Percentiles rank a stretch among this genome's conserved stretches.
These are phyloP conservation scores for Halophytophthora polymorphica DNA, from an alignment of 352 stramenopile genomes.

Conservation along the genomic window DNA sequence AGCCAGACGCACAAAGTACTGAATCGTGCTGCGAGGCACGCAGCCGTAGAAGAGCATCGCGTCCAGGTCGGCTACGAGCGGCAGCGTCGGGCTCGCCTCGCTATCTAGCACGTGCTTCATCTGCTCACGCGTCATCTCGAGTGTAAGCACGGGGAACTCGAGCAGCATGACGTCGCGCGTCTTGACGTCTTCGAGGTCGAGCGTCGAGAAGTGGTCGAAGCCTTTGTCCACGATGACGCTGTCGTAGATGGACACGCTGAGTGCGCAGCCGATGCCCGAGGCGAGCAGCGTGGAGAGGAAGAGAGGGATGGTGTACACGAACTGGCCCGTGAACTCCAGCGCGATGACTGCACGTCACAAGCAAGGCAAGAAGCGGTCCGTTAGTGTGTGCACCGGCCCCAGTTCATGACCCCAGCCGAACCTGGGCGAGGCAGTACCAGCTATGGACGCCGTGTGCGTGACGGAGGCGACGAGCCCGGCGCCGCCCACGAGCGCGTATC, in stretches of 20 bases:
- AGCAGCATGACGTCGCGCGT: slow-evolving; percentile 55
- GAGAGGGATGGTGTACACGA: slow-evolving; percentile 62
- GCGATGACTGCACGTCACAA: slow-evolving; percentile 41
- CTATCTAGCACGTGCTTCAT: slow-evolving; percentile 25
- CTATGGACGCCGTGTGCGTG: slow-evolving; percentile 69
- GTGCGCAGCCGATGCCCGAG: slow-evolving; percentile 40
- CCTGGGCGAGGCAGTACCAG: slow-evolving; percentile 28
- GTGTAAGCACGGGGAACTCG: slow-evolving; percentile 36
- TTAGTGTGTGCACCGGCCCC: too few species aligned
- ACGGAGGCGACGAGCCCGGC: slow-evolving; percentile 54
- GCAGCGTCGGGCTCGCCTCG: slow-evolving; percentile 20
- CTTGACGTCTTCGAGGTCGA: slow-evolving; percentile 40
- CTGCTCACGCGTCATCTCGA: slow-evolving; percentile 29
- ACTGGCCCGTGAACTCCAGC: slow-evolving; percentile 68
- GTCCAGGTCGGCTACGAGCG: slow-evolving; percentile 37
- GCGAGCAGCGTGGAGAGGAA: slow-evolving; percentile 52
- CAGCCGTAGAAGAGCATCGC: slow-evolving; percentile 52
- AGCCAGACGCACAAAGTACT: slow-evolving; percentile 3
- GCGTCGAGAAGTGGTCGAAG: slow-evolving; percentile 48
- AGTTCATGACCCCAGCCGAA: too few species aligned
- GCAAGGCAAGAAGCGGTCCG: neutral
- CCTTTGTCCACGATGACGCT: slow-evolving; percentile 54
- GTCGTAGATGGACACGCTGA: slow-evolving; percentile 65
- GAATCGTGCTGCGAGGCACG: slow-evolving; percentile 24
- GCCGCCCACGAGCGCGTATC: slow-evolving; percentile 65